These are phyloP conservation scores for Blastocystis sp. DNA, from an alignment of 352 stramenopile genomes.

Conservation along the genomic window DNA sequence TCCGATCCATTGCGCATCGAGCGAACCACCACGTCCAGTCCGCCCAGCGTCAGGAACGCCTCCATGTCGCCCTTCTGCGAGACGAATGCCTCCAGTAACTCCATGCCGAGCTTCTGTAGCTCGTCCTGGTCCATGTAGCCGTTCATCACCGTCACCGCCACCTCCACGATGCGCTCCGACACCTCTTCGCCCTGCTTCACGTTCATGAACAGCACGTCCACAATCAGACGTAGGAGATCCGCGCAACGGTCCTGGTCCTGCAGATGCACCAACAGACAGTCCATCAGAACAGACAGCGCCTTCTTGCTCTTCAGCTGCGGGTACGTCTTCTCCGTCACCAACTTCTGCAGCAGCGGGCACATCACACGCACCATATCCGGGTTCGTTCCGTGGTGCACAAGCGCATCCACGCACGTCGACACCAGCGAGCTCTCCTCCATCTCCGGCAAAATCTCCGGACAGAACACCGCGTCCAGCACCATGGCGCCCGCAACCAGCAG, in stretches of 20 bases:
- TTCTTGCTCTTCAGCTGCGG: conserved; percentile 51
- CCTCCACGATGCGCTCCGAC: conserved; percentile 45
- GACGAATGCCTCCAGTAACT: conserved; percentile 48
- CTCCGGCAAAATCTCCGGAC: neutral
- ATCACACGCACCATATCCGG: conserved; percentile 18
- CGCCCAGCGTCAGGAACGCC: conserved; percentile 45
- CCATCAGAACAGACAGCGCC: conserved; percentile 42
- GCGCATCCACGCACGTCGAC: conserved; percentile 24
- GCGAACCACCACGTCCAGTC: conserved; percentile 41
- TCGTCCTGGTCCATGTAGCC: conserved; percentile 28
- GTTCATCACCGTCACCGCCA: conserved; percentile 44
- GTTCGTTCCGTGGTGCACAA: neutral
- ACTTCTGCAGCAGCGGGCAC: neutral
- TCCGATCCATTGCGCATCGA: conserved; percentile 22
- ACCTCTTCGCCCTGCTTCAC: conserved; percentile 33
- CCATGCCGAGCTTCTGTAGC: conserved; percentile 47
- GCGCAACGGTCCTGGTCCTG: conserved; percentile 27
- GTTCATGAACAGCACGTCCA: conserved; percentile 10
- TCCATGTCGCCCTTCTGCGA: conserved; percentile 31
- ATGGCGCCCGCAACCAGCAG: conserved; percentile 39
- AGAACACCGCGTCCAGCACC: conserved; percentile 31
- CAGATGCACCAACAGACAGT: conserved; percentile 17
- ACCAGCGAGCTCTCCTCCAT: conserved; percentile 26
- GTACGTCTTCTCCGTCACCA: conserved; percentile 29
- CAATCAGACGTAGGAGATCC: neutral